Base-by-base conservation (phyloP, 148 eudicot species). In the Dysphania ambrosioides region DNA sequence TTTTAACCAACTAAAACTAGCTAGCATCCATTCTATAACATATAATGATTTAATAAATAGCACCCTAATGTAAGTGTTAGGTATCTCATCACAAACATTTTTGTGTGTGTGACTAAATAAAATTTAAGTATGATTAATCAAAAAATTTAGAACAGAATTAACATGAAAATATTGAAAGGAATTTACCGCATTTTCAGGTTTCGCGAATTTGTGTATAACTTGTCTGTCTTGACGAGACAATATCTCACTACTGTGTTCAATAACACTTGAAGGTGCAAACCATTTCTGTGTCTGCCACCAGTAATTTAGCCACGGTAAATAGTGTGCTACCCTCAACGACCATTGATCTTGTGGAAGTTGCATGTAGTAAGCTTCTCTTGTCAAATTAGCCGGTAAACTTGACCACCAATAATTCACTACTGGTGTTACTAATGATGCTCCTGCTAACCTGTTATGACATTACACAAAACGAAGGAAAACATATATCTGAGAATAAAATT, bases 221-320 rank as follows among this genome's bases (percentile, higher is more conserved):
- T 88, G 83, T 36, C 38, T 36, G 66, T 88, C 91, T 66, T 79
- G 86, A 67, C 68, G 75, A 61, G 88, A 84, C 30, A 82, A 72
- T 51, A 80, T 9, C 18, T 74, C 75, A 47, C 47, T 78, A 35
- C 74, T 77, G 0, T 67, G 74, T 76, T 80, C 79, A 24, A 84
- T 66, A 30, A 82, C 67, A 76, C 79, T 77, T 0, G 77, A 86
- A 53, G 78, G 72, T 71, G 90, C 91, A 72, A 92, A 87, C 84
- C 75, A 82, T 32, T 87, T 86, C 72, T 90, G 96, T 51, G 97
- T 86, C 75, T 87, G 88, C 96, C 93, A 90, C 93, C 92, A 92
- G 53, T 82, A 81, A 70, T 83, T 75, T 30, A 92, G 88, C 92
- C 86, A 82, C 24, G 97, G 97, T 38, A 75, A 51, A 40, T 88